Evolutionary conservation across 2,329 filamentous ascomycete species (phyloP).

Genomic region (Diplodia mutila): DNA sequence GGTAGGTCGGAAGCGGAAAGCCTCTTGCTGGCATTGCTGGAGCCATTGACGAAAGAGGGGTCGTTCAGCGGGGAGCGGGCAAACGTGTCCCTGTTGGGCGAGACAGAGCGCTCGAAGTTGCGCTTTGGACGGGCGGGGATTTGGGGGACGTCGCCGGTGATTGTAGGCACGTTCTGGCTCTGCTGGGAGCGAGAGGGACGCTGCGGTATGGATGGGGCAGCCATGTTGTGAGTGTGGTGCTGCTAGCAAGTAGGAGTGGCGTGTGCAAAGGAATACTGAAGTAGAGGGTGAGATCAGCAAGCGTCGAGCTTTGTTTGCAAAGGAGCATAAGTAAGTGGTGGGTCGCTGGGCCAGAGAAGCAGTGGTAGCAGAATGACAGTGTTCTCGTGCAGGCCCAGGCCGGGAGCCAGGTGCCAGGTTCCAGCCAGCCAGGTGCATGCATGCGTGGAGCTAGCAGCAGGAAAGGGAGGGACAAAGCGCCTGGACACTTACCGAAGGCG

Average conservation of each 20-base stretch:
- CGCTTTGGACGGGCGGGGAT: conserved; percentile 80
- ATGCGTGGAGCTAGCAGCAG: conserved; percentile 15
- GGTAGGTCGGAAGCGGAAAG: conserved; percentile 49
- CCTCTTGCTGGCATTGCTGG: conserved; percentile 31
- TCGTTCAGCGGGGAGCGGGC: conserved; percentile 87
- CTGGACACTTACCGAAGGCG: conserved; percentile 19
- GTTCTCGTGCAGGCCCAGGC: background rate
- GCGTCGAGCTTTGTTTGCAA: background rate
- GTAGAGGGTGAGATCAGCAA: background rate
- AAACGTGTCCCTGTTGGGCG: conserved; percentile 76
- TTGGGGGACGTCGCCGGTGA: conserved; percentile 63
- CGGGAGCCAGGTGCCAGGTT: too few relatives aligned
- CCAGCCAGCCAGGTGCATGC: background rate
- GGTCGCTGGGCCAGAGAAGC: background rate
- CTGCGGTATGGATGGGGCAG: conserved; percentile 63
- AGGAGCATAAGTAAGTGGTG: background rate
- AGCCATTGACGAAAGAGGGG: conserved; percentile 54
- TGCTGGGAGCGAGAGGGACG: conserved; percentile 62
- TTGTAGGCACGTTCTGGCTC: conserved; percentile 43
- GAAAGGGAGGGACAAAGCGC: conserved; percentile 17
- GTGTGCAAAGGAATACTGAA: conserved; percentile 7
- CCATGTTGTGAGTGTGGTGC: conserved; percentile 42
- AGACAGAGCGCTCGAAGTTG: conserved; percentile 72
- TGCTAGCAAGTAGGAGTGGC: background rate
- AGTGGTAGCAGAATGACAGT: background rate